Conservation (phyloP, 306 rosid species). For the Crotalaria pallida region DNA sequence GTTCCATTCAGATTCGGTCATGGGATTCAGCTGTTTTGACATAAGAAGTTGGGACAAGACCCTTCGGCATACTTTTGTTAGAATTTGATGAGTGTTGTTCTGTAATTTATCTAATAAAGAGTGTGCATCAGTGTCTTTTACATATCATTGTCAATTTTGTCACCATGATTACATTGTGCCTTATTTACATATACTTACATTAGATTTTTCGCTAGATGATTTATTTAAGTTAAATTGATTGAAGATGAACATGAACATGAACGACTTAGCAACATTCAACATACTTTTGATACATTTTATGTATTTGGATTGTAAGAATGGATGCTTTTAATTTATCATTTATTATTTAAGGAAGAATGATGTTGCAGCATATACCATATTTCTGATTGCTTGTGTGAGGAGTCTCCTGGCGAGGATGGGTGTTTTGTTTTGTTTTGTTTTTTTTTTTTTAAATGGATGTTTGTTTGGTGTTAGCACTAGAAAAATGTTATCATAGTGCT, state of each 20-base stretch:
- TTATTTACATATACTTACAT: neutral
- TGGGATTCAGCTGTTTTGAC: slow-evolving; percentile 27
- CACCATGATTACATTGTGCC: neutral
- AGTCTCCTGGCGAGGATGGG: neutral
- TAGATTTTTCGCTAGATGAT: slow-evolving; percentile 20
- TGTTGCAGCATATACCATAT: neutral
- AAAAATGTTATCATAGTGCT: too few relatives aligned
- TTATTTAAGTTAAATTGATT: slow-evolving; percentile 18
- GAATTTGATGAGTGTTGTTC: slow-evolving; percentile 32
- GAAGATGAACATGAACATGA: slow-evolving; percentile 27
- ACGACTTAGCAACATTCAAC: slow-evolving; percentile 18
- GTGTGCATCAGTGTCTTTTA: slow-evolving; percentile 25
- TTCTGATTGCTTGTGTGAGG: neutral
- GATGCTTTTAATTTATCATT: too few relatives aligned
- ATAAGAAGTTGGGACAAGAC: slow-evolving; percentile 35
- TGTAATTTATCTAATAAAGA: slow-evolving; percentile 34
- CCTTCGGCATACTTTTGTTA: slow-evolving; percentile 34
- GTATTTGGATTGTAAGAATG: slow-evolving; percentile 22
- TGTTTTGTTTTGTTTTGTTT: too few relatives aligned
- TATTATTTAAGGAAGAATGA: too few relatives aligned
- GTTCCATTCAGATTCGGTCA: slow-evolving; percentile 20
- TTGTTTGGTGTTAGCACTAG: neutral
- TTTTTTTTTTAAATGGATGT: too few relatives aligned
- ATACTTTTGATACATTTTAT: neutral
- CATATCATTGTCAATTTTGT: slow-evolving; percentile 35